Evolutionary conservation across 2,329 filamentous ascomycete species (phyloP), one percentile per base, ranked within the genome.

Genomic region (Phaeosphaeria sp.): DNA sequence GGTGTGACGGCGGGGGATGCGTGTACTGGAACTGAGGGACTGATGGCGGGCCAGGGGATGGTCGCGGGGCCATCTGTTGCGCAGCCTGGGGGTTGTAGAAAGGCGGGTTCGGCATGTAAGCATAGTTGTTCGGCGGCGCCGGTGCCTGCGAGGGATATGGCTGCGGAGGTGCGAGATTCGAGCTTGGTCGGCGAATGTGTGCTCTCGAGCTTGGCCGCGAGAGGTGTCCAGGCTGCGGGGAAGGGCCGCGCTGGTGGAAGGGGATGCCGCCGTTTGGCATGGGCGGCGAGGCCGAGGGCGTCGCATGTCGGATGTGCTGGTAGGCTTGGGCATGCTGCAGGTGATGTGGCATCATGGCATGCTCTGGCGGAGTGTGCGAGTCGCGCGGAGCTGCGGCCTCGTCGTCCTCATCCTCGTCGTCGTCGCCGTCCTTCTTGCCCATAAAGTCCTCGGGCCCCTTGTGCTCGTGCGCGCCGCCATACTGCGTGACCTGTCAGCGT

Each of bases 371-470:
- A 50, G 83, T 82, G 54, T 82, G 77, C 25, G 91, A 91, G 60
- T 87, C 87, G 59, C 88, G 87, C 7, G 89, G 89, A 47, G 90
- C 90, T 6, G 90, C 91, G 57, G 84, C 89, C 27, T 74, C 73
- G 25, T 92, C 89, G 39, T 93, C 90, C 22, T 91, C 91, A 17
- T 96, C 93, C 50, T 97, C 93, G 52, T 95, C 92, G 65, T 90
- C 90, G 62, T 90, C 90, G 56, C 81, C 82, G 58, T 85, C 86
- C 57, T 83, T 83, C 77, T 90, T 90, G 64, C 92, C 92, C 72
- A 90, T 91, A 79, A 97, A 99, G 78, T 99, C 95, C 54, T 86
- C 85, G 0, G 95, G 95, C 1, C 94, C 94, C 80, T 98, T 99
- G 80, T 98, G 94, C 78, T 99, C 95, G 78, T 95, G 96, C 46